Percentiles rank a stretch among this genome's conserved stretches.
These are phyloP conservation scores for Tetrahymena borealis DNA, from an alignment of 73 alveolate species.

Conservation along the genomic window DNA sequence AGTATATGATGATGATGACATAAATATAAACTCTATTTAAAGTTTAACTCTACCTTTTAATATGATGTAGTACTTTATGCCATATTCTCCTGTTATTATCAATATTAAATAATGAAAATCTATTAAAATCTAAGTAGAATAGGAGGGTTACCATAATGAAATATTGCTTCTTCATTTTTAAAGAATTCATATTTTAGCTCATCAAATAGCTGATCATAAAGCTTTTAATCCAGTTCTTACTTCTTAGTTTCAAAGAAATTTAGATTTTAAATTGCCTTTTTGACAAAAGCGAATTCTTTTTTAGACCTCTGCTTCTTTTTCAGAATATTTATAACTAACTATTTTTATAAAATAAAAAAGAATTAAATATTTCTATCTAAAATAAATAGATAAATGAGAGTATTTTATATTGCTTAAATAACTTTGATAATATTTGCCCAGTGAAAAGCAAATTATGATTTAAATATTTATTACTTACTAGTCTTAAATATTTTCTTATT, in stretches of 20 bases:
- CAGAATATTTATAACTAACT: neutral
- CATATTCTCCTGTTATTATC: neutral
- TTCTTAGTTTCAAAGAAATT: neutral
- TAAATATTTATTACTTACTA: too few relatives aligned
- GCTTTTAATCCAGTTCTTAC: neutral
- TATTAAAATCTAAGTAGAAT: neutral
- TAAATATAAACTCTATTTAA: too few relatives aligned
- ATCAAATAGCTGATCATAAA: neutral
- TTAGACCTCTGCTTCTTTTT: neutral
- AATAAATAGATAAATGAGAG: too few relatives aligned
- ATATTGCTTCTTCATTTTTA: neutral
- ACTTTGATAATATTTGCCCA: too few relatives aligned
- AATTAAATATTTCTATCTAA: neutral
- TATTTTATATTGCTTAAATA: too few relatives aligned
- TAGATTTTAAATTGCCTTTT: neutral
- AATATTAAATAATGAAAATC: neutral
- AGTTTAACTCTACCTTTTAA: neutral
- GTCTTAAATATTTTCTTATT: too few relatives aligned
- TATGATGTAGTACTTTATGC: neutral
- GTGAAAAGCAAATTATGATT: too few relatives aligned
- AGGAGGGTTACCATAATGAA: neutral
- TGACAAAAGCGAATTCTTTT: neutral
- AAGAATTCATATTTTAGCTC: neutral
- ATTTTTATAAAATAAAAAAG: neutral
- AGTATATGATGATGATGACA: too few relatives aligned